phyloP scores from a whole-genome alignment of 2,329 filamentous ascomycete species.

The Chaetomiaceae sp. region DNA sequence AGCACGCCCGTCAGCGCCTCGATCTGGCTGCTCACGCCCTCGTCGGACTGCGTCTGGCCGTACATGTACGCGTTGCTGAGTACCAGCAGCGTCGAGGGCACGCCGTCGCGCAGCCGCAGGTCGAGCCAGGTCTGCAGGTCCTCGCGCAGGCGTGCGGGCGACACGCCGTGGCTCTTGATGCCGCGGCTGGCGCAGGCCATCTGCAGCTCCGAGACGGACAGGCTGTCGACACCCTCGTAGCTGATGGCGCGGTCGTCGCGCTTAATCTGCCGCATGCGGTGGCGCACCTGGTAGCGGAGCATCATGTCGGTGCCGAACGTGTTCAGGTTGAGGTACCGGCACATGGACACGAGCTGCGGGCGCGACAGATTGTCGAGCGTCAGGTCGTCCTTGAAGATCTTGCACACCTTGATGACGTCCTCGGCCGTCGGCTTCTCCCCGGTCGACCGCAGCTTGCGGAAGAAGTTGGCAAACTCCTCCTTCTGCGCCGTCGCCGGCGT shows the following conservation, averaged over 20 bases:
- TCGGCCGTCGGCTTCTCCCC: constrained; percentile 81
- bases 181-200: constrained; percentile 86
- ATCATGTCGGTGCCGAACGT: constrained; percentile 97
- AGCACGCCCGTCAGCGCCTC: constrained; percentile 89
- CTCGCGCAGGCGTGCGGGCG: constrained; percentile 77
- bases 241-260: constrained; percentile 91
- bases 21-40: constrained; percentile 83
- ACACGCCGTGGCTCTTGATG: constrained; percentile 86
- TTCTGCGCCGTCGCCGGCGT: constrained; percentile 78
- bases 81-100: constrained; percentile 93
- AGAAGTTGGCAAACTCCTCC: constrained; percentile 93
- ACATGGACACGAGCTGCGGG: constrained; percentile 94
- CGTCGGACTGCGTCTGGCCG: constrained; percentile 59
- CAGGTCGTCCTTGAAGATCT: constrained; percentile 96
- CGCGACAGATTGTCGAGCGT: constrained; percentile 95
- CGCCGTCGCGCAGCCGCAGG: constrained; percentile 82
- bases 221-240: constrained; percentile 85
- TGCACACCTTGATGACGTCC: constrained; percentile 98
- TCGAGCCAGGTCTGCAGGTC: constrained; percentile 94
- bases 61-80: constrained; percentile 98
- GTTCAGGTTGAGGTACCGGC: constrained; percentile 96
- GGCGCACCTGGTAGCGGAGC: constrained; percentile 92
- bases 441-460: constrained; percentile 89
- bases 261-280: constrained; percentile 99
- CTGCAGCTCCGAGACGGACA: constrained; percentile 91